phyloP scores from a whole-genome alignment of 805 yeast genomes.

The Saccharomycopsis olivae region DNA sequence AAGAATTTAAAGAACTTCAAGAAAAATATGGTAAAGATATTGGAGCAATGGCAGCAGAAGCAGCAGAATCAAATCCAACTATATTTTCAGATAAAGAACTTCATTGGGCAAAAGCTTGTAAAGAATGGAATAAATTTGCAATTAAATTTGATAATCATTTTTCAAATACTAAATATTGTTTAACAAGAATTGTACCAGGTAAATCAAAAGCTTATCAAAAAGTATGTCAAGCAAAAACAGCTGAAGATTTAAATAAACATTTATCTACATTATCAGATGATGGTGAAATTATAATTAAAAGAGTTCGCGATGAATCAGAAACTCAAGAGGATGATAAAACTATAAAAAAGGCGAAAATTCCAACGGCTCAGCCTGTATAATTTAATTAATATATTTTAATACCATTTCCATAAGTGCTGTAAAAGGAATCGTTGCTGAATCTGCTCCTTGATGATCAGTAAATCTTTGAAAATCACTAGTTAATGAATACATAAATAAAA shows the following conservation, averaged over 20 bases:
- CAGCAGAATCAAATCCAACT: slow-evolving; percentile 81
- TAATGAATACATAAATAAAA: slow-evolving; percentile 17
- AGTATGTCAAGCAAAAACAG: slow-evolving; percentile 40
- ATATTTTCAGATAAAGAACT: slow-evolving; percentile 42
- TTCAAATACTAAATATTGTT: slow-evolving; percentile 72
- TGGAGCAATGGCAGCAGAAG: slow-evolving; percentile 93
- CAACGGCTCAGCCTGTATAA: no score
- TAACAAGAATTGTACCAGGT: slow-evolving; percentile 73
- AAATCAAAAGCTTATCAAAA: slow-evolving; percentile 48
- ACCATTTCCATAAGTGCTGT: no score
- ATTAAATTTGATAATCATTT: slow-evolving; percentile 46
- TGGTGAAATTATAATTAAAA: no score
- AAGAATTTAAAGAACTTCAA: slow-evolving; percentile 45
- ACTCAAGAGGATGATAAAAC: no score
- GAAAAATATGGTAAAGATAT: slow-evolving; percentile 41
- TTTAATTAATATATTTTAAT: no score
- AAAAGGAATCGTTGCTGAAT: not conserved
- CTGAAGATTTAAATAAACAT: slow-evolving; percentile 3
- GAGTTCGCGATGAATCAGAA: no score
- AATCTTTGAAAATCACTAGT: slow-evolving; percentile 18
- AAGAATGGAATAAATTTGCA: slow-evolving; percentile 48
- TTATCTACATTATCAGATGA: no score
- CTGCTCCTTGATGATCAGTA: not conserved
- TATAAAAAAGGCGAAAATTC: no score
- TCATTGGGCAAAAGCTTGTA: slow-evolving; percentile 44